Base-by-base conservation (phyloP, 805 yeast genomes). In the Ogataea wickerhamii region DNA sequence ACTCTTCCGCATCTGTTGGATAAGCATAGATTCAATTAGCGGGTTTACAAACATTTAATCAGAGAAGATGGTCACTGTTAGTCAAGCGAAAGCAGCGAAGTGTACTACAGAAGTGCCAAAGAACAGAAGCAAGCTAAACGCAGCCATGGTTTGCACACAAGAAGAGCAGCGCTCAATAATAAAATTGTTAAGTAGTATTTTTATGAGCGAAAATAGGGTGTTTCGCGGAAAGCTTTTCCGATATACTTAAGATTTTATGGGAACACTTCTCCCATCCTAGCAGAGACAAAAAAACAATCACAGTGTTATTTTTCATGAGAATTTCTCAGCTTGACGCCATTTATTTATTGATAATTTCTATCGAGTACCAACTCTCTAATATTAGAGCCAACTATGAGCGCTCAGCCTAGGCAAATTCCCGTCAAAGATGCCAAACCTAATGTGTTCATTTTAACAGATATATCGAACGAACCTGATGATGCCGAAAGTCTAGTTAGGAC, bases 381-480 rank as follows among this genome's bases (percentile, higher is more conserved):
- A 22, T 12, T 22, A 12, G 11, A 8, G 12, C 25, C 12, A 22
- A 22, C 25, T 22, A 22, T 22, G 25, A 22, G 25, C 25, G 12
- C 12, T 12, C 25, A 22, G 12, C 12, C 34, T 6, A 31, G 19
- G 13, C 19, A 21, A 18, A 26, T 38, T 18, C 34, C 34, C 6
- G 17, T 24, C 17, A 53, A 51, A 33, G 58, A 51, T 28, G 27
- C 40, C 14, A 51, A 45, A 34, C 63, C 61, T 10, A 42, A 51
- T 22, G 61, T 58, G 6, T 59, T 60, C 24, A 53, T 60, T 12
- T 36, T 56, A 18, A 49, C 63, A 0, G 65, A 60, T 39, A 57
- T 59, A 21, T 48, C 57, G 17, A 60, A 60, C 39, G 62, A 57
- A 21, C 62, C 61, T 0, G 62, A 57, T 39, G 62, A 57, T 35